Evolutionary conservation across 164 flowering plant species (phyloP).

Genomic region (Magnolia changhungtana): DNA sequence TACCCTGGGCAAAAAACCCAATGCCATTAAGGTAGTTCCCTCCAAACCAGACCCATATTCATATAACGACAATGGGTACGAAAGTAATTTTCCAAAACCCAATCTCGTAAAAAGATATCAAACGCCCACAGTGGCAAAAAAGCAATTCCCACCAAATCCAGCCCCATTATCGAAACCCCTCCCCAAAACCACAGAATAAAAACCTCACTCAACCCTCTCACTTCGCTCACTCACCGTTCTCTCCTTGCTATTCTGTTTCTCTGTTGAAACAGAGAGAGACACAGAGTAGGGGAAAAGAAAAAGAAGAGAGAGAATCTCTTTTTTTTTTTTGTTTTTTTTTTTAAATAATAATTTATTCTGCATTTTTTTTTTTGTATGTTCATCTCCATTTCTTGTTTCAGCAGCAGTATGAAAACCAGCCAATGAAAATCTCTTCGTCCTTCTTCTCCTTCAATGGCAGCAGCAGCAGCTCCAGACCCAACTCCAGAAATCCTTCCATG

Average conservation of each 20-base stretch:
- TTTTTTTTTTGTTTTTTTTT: too few relatives aligned
- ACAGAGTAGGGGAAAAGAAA: too few relatives aligned
- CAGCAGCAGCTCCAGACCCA: slow-evolving; percentile 25
- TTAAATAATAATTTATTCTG: not conserved
- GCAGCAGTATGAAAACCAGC: not conserved
- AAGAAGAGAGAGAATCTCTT: not conserved
- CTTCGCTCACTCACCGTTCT: not conserved
- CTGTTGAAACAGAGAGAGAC: too few relatives aligned
- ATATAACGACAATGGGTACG: too few relatives aligned
- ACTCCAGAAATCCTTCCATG: slow-evolving; percentile 63
- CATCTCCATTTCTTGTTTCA: too few relatives aligned
- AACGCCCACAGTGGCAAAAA: not conserved
- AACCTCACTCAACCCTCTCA: not conserved
- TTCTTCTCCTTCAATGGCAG: slow-evolving; percentile 7
- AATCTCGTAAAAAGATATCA: too few relatives aligned
- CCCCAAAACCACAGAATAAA: not conserved
- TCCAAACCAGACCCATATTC: too few relatives aligned
- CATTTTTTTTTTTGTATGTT: too few relatives aligned
- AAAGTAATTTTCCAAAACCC: too few relatives aligned
- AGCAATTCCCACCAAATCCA: not conserved
- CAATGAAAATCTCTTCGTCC: not conserved
- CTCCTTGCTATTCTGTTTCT: not conserved
- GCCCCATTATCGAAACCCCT: not conserved
- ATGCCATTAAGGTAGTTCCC: too few relatives aligned
- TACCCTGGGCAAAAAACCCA: too few relatives aligned